Percentiles rank a stretch among this genome's conserved stretches.
Conservation (phyloP, 2,329 filamentous ascomycete species). For the Pestalotiopsis sp. region DNA sequence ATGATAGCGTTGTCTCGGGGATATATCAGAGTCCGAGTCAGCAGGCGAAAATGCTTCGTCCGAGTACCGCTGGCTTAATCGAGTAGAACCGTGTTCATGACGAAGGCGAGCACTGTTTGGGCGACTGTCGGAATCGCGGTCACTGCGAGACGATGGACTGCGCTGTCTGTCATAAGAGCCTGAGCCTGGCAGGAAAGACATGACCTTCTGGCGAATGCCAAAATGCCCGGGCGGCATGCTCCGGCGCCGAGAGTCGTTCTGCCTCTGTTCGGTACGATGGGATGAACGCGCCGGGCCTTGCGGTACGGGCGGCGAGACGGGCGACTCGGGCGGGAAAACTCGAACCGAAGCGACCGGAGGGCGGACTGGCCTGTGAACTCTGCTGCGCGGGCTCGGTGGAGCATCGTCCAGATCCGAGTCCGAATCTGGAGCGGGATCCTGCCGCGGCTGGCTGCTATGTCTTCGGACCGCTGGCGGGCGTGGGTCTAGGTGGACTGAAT, state of each 20-base stretch:
- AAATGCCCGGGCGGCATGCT: slow-evolving; percentile 25
- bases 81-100: slow-evolving; percentile 21
- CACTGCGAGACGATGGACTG: slow-evolving; percentile 29
- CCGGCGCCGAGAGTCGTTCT: slow-evolving; percentile 25
- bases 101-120: slow-evolving; percentile 21
- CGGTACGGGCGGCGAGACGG: slow-evolving; percentile 9
- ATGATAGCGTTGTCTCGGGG: slow-evolving; percentile 20
- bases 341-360: slow-evolving; percentile 24
- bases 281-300: slow-evolving; percentile 19
- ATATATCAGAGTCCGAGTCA: slow-evolving; percentile 25
- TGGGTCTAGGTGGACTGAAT: slow-evolving; percentile 22
- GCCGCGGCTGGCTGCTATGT: slow-evolving; percentile 27
- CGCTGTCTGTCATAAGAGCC: slow-evolving; percentile 28
- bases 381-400: slow-evolving; percentile 13
- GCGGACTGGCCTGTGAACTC: slow-evolving; percentile 12
- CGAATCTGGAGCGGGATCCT: slow-evolving; percentile 20
- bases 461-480: slow-evolving; percentile 22
- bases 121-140: slow-evolving; percentile 14
- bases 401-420: slow-evolving; percentile 24
- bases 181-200: slow-evolving; percentile 26
- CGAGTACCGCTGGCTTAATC: slow-evolving; percentile 26
- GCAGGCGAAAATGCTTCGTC: slow-evolving; percentile 28
- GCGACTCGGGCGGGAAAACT: slow-evolving; percentile 16
- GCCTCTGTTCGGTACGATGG: slow-evolving; percentile 23
- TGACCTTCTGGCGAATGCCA: slow-evolving; percentile 26